Base-by-base conservation (phyloP, 2,329 filamentous ascomycete genomes). In the Sporothrix variecibatus region DNA sequence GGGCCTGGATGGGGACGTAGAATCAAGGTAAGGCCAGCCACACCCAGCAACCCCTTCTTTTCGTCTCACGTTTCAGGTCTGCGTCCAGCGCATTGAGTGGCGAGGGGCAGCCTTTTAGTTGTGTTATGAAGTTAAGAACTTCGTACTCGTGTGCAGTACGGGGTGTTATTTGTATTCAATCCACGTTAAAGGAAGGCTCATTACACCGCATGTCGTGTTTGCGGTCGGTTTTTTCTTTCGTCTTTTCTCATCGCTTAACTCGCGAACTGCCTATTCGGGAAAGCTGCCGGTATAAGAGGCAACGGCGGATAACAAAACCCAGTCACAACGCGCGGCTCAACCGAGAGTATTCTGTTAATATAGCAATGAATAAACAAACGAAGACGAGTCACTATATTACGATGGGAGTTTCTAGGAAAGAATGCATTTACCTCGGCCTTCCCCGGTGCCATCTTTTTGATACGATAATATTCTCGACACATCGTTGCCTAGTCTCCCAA, bases 191-290 rank as follows among this genome's bases (percentile, higher is more conserved):
- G 7, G 5, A n/a, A 23, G 4, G 5, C 49, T 11, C 23, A 40
- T n/a, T n/a, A n/a, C 26, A 12, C 28, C 12, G 51, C 28, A 28
- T 28, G 34, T 56, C 12, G 23, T 26, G 23, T 5, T 56, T 28
- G 23, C 23, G 1, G 4, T 4, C 17, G 20, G 2, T 38, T 34
- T 38, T 43, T 23, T 28, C 15, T 28, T 38, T 67, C 46, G 31
- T 64, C 38, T 26, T 9, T 23, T 40, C 43, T 15, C 38, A 28
- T 46, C 23, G 38, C 58, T 17, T 38, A n/a, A 28, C 62, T 67
- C 17, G 62, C 62, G 20, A 69, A 69, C 46, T 69, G 43, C 67
- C 67, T 69, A 69, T 53, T 69, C 67, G 46, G 46, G 67, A 69
- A 53, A 69, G 28, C 43, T 12, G 11, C 20, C 17, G n/a, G 17